Base-by-base conservation (phyloP, 2,329 filamentous ascomycete genomes). In the Ophiostoma quercus region DNA sequence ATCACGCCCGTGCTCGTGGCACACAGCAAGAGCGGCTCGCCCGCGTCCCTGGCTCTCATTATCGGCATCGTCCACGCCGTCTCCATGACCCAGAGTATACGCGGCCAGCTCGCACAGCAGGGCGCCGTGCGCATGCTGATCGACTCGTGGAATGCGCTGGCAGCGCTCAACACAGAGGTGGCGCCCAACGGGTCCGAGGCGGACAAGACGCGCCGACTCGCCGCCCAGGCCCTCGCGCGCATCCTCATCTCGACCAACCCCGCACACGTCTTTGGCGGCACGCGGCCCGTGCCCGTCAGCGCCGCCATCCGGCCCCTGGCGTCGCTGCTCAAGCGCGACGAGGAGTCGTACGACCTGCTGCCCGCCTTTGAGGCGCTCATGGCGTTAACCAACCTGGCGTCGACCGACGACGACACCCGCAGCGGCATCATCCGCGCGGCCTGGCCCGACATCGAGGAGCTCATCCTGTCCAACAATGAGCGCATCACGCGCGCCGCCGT, bases 341-440 rank as follows among this genome's bases (percentile, higher is more conserved):
- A 85, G 0, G 86, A 88, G 41, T 57, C 66, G 29, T 67, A 90
- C 68, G 91, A 97, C 77, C 86, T 98, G 16, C 85, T 99, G 0
- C 93, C 95, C 0, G 89, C 91, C 0, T 99, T 98, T 74, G 95
- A 99, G 79, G 85, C 90, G 0, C 85, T 99, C 9, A 90, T 98
- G 78, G 94, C 95, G 0, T 85, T 99, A 47, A 98, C 95, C 0
- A 99, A 99, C 75, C 86, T 99, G 8, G 95, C 94, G 0, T 96
- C 92, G 0, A 86, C 89, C 14, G 90, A 94, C 68, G 85, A 90
- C 43, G 85, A 88, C 6, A 84, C 86, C 6, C 85, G 89, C 63
- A 83, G 85, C 47, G 82, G 85, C 19, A 94, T 97, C 67, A 87
- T 97, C 47, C 87, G 90, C 11, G 82, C 85, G 3, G 87, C 90